These are phyloP conservation scores for Globisporangium camurandrum DNA, from an alignment of 352 stramenopile genomes.

Conservation along the genomic window DNA sequence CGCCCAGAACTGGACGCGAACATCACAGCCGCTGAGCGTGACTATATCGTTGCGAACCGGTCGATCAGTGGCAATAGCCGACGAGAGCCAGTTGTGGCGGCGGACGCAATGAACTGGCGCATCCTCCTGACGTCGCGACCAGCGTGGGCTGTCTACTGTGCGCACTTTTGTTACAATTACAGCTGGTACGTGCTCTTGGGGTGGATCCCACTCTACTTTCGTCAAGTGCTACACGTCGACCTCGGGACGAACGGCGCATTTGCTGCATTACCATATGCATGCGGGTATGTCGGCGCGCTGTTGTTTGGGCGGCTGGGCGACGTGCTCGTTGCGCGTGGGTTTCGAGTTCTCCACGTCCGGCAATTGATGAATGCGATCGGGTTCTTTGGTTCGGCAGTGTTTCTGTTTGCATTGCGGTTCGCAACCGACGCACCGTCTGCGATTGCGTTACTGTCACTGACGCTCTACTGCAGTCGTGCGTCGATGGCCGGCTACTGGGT, in stretches of 20 bases:
- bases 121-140: slow-evolving; percentile 55
- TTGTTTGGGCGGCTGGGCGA: slow-evolving; percentile 67
- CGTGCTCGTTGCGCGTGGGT: slow-evolving; percentile 47
- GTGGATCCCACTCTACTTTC: slow-evolving; percentile 87
- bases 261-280: slow-evolving; percentile 70
- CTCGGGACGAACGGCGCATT: slow-evolving; percentile 57
- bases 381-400: slow-evolving; percentile 64
- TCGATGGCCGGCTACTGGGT: slow-evolving; percentile 82
- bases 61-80: no score
- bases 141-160: slow-evolving; percentile 80
- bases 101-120: slow-evolving; percentile 52
- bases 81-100: slow-evolving; percentile 35
- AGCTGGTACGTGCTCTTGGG: slow-evolving; percentile 83
- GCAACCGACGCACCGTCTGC: slow-evolving; percentile 41
- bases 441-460: slow-evolving; percentile 62
- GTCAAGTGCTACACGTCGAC: slow-evolving; percentile 68
- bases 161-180: slow-evolving; percentile 86
- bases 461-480: slow-evolving; percentile 68
- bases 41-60: slow-evolving; percentile 63
- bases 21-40: slow-evolving; percentile 49
- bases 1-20: slow-evolving; percentile 52
- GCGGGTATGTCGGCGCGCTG: slow-evolving; percentile 67
- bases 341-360: slow-evolving; percentile 67
- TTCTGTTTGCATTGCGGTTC: slow-evolving; percentile 65
- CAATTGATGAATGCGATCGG: slow-evolving; percentile 71